Conservation (phyloP, 257 asterid species). For the Capsicum chinense region DNA sequence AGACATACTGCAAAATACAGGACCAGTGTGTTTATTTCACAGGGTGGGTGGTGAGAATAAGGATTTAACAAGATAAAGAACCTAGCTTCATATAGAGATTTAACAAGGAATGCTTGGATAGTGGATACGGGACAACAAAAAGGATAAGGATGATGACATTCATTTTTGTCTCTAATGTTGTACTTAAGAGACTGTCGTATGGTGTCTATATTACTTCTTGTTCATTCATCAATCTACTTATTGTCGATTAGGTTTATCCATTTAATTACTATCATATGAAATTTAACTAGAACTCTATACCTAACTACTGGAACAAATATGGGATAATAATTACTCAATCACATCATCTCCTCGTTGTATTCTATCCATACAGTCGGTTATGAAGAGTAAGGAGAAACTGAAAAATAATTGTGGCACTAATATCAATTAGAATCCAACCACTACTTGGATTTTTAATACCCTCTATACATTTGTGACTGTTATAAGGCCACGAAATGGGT, state of each 20-base stretch:
- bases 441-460: not conserved
- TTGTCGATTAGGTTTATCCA: not conserved
- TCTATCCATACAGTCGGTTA: not conserved
- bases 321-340: not conserved
- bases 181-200: not conserved
- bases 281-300: not conserved
- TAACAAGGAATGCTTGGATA: not conserved
- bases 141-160: not conserved
- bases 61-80: conserved; percentile 23
- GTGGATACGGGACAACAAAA: not conserved
- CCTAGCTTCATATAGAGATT: not conserved
- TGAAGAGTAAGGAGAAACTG: not conserved
- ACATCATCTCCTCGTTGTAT: not conserved
- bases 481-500: not conserved
- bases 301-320: not conserved
- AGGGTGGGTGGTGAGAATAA: conserved; percentile 5
- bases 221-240: not conserved
- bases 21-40: conserved; percentile 11
- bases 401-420: not conserved
- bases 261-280: conserved; percentile 18
- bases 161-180: not conserved
- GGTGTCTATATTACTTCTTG: not conserved
- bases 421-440: conserved; percentile 19
- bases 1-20: conserved; percentile 29
- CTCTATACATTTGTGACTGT: not conserved